Evolutionary conservation across 2,329 filamentous ascomycete species (phyloP).

Genomic region (Rhinocladiella mackenziei): DNA sequence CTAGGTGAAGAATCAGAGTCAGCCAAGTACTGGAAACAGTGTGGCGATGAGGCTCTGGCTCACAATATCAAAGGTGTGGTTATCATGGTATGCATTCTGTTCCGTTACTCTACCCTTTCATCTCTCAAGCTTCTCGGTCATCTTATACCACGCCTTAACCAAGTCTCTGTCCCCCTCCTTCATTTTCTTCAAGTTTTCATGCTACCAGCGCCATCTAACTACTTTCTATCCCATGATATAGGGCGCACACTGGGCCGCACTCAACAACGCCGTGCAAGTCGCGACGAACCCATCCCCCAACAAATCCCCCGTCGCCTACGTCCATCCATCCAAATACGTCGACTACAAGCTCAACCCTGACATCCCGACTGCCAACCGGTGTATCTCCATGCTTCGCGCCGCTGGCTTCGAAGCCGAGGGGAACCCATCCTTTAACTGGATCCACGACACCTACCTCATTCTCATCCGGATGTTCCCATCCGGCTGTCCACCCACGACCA

Average conservation of each 20-base stretch:
- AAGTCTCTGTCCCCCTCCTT: neutral
- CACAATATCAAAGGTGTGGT: conserved; percentile 59
- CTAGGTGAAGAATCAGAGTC: conserved; percentile 60
- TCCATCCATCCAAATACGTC: conserved; percentile 61
- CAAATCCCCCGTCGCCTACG: conserved; percentile 64
- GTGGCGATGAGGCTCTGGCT: conserved; percentile 59
- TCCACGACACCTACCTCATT: conserved; percentile 67
- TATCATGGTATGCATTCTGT: conserved; percentile 53
- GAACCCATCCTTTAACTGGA: conserved; percentile 63
- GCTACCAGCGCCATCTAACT: too few species aligned
- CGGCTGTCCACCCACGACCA: conserved; percentile 59
- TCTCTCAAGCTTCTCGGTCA: neutral
- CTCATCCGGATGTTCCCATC: conserved; percentile 56
- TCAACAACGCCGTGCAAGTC: conserved; percentile 56
- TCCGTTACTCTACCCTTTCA: neutral
- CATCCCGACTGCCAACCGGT: conserved; percentile 49
- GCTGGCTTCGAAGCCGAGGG: conserved; percentile 53
- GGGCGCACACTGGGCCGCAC: conserved; percentile 64
- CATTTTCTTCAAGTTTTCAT: too few species aligned
- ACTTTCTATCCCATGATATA: too few species aligned
- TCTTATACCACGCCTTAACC: too few species aligned
- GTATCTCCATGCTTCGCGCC: conserved; percentile 48
- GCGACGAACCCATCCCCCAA: conserved; percentile 56
- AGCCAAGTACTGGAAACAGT: conserved; percentile 62
- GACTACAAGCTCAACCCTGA: conserved; percentile 61